Evolutionary conservation across 2,329 filamentous ascomycete genomes (phyloP), one percentile per base, ranked within the genome.

Genomic region (Pseudocercospora fuligena): DNA sequence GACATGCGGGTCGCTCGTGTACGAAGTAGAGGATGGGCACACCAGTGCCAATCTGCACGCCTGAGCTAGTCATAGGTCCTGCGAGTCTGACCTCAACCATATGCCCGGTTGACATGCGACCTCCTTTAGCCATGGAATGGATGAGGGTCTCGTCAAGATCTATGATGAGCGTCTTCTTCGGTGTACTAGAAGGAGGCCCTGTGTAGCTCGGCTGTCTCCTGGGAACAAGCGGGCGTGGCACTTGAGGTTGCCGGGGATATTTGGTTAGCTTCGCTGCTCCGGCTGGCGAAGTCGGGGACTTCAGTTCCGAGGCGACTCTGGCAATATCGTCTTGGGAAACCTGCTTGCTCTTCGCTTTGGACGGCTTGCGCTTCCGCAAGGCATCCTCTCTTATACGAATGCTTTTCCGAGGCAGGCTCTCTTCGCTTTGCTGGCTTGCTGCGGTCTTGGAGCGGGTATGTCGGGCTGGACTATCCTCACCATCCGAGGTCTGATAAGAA

Each of bases 1-100:
- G 95, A 79, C 95, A 99, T 78, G 95, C 91, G 40, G 95, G 95
- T 70, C 95, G 90, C 81, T 99, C 98, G 82, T 99, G 95, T 60
- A 99, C 95, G 83, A 97, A 99, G 83, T 99, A 99, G 68, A 99
- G 82, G 72, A 99, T 98, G 0, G 95, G 95, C 77, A 99, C 94
- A 76, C 97, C 94, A 47, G 93, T 92, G 7, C 92, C 92, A 27
- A 92, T 82, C 36, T 70, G 69, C 1, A 73, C 68, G 43, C 73
- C 72, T 2, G 70, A 65, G 40, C 66, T 68, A 49, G 68, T 69
- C 27, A 73, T 64, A 31, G 69, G 68, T 16, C 70, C 71, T 43
- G 66, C 66, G 29, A 78, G 71, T 6, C 75, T 73, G 70, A 99
- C 95, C 82, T 99, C 95, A 61, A 99, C 94, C 95, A 99, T 99